Percentiles rank a stretch among this genome's conserved stretches.
Evolutionary conservation across 148 eudicot species (phyloP).

Genomic region (Fagopyrum homotropicum): DNA sequence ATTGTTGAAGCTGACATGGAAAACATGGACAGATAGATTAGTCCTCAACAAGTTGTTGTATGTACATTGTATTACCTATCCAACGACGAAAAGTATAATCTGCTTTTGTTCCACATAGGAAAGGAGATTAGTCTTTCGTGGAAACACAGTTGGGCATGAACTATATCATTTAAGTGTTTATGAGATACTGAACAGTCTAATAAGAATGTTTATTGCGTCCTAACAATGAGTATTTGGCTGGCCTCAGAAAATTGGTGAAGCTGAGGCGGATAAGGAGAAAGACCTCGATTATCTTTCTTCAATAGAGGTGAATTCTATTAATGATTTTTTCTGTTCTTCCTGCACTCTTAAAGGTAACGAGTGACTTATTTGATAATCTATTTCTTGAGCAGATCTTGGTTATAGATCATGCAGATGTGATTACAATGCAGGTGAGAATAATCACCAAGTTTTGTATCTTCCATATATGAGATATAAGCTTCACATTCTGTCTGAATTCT

Average conservation of each 20-base stretch:
- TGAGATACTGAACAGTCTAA: neutral
- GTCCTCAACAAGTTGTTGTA: neutral
- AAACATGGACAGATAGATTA: neutral
- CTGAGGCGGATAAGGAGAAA: conserved; percentile 59
- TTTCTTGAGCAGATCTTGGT: conserved; percentile 53
- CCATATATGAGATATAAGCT: neutral
- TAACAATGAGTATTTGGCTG: conserved; percentile 13
- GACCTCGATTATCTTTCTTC: conserved; percentile 93
- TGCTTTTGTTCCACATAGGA: neutral
- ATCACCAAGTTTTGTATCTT: neutral
- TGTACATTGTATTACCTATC: neutral
- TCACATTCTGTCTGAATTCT: neutral
- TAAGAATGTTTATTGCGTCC: neutral
- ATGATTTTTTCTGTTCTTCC: neutral
- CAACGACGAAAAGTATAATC: neutral
- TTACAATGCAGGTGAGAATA: conserved; percentile 77
- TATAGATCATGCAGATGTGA: conserved; percentile 91
- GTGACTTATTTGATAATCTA: neutral
- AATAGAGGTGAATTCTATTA: conserved; percentile 53
- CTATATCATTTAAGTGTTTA: neutral
- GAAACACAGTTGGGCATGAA: neutral
- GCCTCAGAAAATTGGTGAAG: conserved; percentile 77
- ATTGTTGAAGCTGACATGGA: neutral
- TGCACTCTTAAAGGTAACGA: neutral
- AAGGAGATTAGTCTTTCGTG: neutral